Conservation (phyloP, 805 yeast species). For the Helenozyma baotianmanensis region DNA sequence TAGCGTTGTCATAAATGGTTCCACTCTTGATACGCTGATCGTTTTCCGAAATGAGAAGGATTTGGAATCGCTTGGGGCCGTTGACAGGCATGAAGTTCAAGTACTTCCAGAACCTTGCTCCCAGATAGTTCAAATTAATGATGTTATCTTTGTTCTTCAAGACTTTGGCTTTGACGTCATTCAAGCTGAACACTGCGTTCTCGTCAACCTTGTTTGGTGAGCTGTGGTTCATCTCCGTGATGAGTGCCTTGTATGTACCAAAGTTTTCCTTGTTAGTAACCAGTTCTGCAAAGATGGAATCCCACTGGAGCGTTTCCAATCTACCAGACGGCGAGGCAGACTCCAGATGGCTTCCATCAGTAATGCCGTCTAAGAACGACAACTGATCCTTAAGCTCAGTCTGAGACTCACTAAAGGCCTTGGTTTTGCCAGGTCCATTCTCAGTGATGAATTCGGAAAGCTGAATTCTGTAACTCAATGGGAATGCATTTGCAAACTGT, state of each 20-base stretch:
- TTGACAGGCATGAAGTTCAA: slow-evolving; percentile 53
- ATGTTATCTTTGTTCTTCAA: slow-evolving; percentile 33
- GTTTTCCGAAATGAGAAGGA: slow-evolving; percentile 42
- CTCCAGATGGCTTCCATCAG: slow-evolving; percentile 23
- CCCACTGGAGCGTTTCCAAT: slow-evolving; percentile 31
- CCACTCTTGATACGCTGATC: slow-evolving; percentile 4
- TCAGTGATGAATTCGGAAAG: slow-evolving; percentile 32
- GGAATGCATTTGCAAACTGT: slow-evolving; percentile 24
- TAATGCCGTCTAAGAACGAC: slow-evolving; percentile 35
- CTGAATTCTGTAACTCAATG: slow-evolving; percentile 27
- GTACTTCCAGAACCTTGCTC: slow-evolving; percentile 51
- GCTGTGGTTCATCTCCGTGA: slow-evolving; percentile 10
- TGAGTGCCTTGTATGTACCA: slow-evolving; percentile 17
- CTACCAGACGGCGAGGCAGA: slow-evolving; percentile 20
- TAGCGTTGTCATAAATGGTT: slow-evolving; percentile 22
- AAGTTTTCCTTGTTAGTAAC: slow-evolving; percentile 16
- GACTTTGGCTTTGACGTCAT: slow-evolving; percentile 24
- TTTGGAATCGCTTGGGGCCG: slow-evolving; percentile 48
- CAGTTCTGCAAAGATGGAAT: slow-evolving; percentile 19
- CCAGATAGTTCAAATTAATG: slow-evolving; percentile 42
- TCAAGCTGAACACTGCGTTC: slow-evolving; percentile 18
- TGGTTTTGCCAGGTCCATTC: slow-evolving; percentile 1
- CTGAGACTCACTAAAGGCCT: slow-evolving; percentile 10
- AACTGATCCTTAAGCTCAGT: slow-evolving; percentile 26
- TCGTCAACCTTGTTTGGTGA: slow-evolving; percentile 14